Conservation (phyloP, 129 eudicot genomes). For the Saussurea involucrata region DNA sequence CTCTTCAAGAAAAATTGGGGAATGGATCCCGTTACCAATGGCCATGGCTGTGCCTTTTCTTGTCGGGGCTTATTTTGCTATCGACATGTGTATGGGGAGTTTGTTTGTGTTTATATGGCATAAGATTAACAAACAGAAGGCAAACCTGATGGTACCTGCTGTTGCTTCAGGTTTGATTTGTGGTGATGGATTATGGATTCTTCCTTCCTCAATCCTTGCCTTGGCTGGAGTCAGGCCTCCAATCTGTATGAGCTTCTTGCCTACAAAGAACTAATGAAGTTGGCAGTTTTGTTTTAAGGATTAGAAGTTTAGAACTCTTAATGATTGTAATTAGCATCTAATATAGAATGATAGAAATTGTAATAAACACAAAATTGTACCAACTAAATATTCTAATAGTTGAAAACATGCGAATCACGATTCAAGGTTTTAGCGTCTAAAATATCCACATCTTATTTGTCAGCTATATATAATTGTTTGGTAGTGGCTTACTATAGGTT, state of each 20-base stretch:
- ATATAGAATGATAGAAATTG: not conserved
- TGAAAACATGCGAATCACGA: not conserved
- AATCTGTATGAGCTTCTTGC: constrained; percentile 72
- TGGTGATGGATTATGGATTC: constrained; percentile 89
- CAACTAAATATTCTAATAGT: not conserved
- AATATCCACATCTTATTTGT: no score
- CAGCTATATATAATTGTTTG: no score
- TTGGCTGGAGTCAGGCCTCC: constrained; percentile 66
- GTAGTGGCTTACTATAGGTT: no score
- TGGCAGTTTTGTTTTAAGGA: not conserved
- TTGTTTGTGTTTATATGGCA: constrained; percentile 73
- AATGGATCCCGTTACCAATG: constrained; percentile 87
- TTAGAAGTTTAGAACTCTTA: not conserved
- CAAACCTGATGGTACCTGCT: constrained; percentile 74
- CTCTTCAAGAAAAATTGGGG: constrained; percentile 32
- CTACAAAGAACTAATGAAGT: constrained; percentile 22
- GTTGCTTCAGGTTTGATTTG: constrained; percentile 90
- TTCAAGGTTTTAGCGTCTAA: no score
- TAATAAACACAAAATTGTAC: constrained; percentile 17
- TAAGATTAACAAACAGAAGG: constrained; percentile 53
- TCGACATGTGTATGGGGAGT: constrained; percentile 89
- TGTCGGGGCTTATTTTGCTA: constrained; percentile 87
- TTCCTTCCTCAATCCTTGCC: constrained; percentile 78
- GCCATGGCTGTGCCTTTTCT: constrained; percentile 97
- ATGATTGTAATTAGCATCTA: not conserved